A percentile compares a stretch with the other conserved stretches of the same genome.
Conservation (phyloP, 2,329 filamentous ascomycete species). For the Penicillium concentricum region DNA sequence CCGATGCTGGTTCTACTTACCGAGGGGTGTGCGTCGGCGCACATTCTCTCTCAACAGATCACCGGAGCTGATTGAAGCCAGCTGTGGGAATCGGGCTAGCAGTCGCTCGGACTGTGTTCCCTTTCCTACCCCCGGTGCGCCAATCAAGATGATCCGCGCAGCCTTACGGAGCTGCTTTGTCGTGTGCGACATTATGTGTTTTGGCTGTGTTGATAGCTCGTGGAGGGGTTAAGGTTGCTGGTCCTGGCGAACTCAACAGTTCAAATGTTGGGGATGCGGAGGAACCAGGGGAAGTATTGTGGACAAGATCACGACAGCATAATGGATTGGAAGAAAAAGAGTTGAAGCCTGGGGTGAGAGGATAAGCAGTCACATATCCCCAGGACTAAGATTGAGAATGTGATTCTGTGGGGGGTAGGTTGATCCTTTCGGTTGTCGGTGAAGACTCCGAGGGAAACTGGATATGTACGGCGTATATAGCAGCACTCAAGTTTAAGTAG, state of each 20-base stretch:
- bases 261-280: constrained; percentile 1
- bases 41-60: constrained; percentile 93
- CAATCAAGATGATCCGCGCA: constrained; percentile 89
- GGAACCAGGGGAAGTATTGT: background rate
- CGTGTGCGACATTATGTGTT: constrained; percentile 29
- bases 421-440: constrained; percentile 35
- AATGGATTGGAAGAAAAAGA: background rate
- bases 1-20: constrained; percentile 48
- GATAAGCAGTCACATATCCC: constrained; percentile 10
- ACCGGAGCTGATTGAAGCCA: constrained; percentile 89
- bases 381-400: constrained; percentile 10
- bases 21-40: constrained; percentile 78
- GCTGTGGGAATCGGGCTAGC: constrained; percentile 79
- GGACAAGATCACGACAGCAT: constrained; percentile 4
- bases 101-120: constrained; percentile 92
- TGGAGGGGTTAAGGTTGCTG: background rate
- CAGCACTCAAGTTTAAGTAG: background rate
- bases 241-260: constrained; percentile 4
- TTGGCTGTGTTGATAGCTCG: background rate
- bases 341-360: constrained; percentile 5
- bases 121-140: constrained; percentile 95
- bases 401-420: constrained; percentile 27
- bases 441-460: constrained; percentile 24
- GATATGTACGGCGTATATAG: background rate
- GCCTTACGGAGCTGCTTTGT: constrained; percentile 66